These are phyloP conservation scores for Crotalaria pallida DNA, from an alignment of 306 rosid species.

Conservation along the genomic window DNA sequence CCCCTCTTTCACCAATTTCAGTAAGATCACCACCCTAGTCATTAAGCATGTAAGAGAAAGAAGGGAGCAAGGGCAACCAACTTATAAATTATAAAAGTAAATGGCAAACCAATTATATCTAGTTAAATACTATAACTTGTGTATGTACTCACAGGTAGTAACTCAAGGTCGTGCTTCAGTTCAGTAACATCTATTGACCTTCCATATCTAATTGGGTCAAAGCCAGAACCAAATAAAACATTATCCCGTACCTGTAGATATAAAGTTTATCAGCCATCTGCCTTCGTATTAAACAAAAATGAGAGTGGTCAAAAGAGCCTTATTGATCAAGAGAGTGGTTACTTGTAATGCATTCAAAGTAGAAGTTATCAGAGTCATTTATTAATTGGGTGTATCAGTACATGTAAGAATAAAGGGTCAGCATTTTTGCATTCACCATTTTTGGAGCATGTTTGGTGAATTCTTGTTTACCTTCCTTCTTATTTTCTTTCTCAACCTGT, in stretches of 20 bases:
- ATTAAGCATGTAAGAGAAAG: constrained; percentile 20
- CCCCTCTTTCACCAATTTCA: constrained; percentile 97
- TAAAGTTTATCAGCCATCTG: constrained; percentile 15
- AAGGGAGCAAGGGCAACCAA: constrained; percentile 8
- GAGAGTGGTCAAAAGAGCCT: neutral
- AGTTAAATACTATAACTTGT: constrained; percentile 5
- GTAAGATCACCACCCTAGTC: constrained; percentile 79
- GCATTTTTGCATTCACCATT: constrained; percentile 3
- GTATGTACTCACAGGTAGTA: constrained; percentile 66
- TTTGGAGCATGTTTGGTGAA: neutral
- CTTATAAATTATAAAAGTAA: neutral
- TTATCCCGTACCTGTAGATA: constrained; percentile 73
- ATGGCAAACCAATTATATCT: constrained; percentile 21
- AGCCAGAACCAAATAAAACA: constrained; percentile 70
- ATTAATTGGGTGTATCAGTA: neutral
- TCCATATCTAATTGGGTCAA: constrained; percentile 57
- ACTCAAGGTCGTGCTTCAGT: constrained; percentile 70
- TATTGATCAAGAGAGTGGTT: neutral
- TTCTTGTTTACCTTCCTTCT: neutral
- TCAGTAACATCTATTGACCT: constrained; percentile 75
- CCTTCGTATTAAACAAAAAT: neutral
- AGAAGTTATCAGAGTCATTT: neutral
- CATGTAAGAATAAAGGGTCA: neutral
- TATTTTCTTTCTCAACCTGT: constrained; percentile 5
- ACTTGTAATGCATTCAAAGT: constrained; percentile 2